Percentiles rank a stretch among this genome's conserved stretches.
Conservation (phyloP, 202 grass and related monocot genomes). For the Carex arenaria region DNA sequence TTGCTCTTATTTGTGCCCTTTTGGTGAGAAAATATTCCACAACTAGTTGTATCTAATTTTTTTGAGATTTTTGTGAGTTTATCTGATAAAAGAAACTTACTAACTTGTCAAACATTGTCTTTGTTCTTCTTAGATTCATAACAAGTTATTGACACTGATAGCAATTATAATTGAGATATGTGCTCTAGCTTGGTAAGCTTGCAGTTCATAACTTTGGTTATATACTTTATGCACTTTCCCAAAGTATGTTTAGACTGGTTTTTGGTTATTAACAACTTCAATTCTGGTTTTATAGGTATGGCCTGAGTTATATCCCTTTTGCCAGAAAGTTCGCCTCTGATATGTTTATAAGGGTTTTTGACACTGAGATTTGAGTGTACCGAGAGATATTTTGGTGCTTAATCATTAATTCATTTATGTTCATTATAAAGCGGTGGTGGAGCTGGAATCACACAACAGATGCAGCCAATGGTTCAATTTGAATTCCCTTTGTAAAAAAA, state of each 20-base stretch:
- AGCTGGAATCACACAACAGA: background rate
- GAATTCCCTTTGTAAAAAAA: background rate
- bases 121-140: slow-evolving; percentile 68
- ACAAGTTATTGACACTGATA: slow-evolving; percentile 68
- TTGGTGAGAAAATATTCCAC: slow-evolving; percentile 47
- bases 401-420: background rate
- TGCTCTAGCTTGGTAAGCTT: slow-evolving; percentile 66
- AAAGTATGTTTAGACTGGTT: background rate
- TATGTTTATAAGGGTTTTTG: slow-evolving; percentile 68
- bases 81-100: slow-evolving; percentile 8
- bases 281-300: slow-evolving; percentile 53
- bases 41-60: background rate
- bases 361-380: slow-evolving; percentile 66
- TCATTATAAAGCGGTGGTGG: background rate
- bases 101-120: background rate
- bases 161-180: slow-evolving; percentile 81
- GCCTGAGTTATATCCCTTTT: slow-evolving; percentile 90
- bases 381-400: background rate
- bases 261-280: background rate
- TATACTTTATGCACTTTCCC: background rate
- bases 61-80: background rate
- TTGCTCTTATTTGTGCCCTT: slow-evolving; percentile 69
- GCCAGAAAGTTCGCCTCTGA: slow-evolving; percentile 71
- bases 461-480: background rate
- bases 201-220: background rate